These are phyloP conservation scores for Hygrophoropsis aurantiaca DNA, from an alignment of 768 basidiomycete genomes.

Conservation along the genomic window DNA sequence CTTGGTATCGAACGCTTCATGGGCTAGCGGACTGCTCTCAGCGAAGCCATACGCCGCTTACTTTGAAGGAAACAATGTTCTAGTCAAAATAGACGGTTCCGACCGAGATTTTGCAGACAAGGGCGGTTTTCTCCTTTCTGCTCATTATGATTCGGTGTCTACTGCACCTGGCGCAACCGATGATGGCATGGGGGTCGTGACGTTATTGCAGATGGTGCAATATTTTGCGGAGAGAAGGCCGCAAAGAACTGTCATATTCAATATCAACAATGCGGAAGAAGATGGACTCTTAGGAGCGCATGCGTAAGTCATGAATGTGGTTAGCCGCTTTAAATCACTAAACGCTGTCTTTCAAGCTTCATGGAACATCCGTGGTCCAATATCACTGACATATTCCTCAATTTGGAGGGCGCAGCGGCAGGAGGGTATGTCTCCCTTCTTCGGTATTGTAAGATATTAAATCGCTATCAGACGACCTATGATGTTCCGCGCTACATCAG, in stretches of 20 bases:
- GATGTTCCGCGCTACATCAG: conserved; percentile 71
- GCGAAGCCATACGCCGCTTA: conserved; percentile 36
- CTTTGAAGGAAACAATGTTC: conserved; percentile 67
- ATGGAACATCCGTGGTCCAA: conserved; percentile 75
- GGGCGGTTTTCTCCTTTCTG: conserved; percentile 68
- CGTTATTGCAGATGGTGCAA: conserved; percentile 63
- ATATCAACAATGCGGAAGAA: conserved; percentile 87
- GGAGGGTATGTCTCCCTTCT: conserved; percentile 52
- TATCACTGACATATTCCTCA: conserved; percentile 66
- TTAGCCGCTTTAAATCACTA: background rate
- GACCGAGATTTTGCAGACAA: conserved; percentile 30
- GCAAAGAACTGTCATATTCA: conserved; percentile 69
- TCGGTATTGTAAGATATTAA: background rate
- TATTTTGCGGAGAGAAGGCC: conserved; percentile 51
- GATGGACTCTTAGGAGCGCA: conserved; percentile 74
- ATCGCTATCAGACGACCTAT: conserved; percentile 59
- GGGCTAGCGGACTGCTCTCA: conserved; percentile 26
- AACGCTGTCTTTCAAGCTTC: conserved; percentile 43
- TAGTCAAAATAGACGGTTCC: conserved; percentile 62
- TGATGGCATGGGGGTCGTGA: conserved; percentile 72
- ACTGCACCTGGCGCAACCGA: conserved; percentile 76
- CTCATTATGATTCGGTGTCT: conserved; percentile 82
- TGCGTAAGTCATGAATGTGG: conserved; percentile 38
- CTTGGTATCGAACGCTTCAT: conserved; percentile 48
- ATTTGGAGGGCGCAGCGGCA: conserved; percentile 78